A percentile compares a stretch with the other conserved stretches of the same genome.
Evolutionary conservation across 2,329 filamentous ascomycete species (phyloP).

Genomic region (Aschersonia sp.): DNA sequence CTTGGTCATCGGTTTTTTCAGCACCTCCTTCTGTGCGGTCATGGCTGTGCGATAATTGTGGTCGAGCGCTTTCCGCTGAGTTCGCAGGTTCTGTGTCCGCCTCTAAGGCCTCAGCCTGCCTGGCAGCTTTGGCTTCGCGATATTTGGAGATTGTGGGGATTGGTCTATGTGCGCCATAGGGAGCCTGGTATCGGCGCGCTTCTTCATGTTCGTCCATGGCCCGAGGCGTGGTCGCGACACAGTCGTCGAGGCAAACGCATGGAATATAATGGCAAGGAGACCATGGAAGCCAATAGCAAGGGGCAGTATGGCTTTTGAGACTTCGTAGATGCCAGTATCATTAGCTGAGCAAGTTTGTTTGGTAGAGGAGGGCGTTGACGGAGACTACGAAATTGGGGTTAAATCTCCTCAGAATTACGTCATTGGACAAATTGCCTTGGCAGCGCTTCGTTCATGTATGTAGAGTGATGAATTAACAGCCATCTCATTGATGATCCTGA

Average conservation of each 20-base stretch:
- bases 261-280: background rate
- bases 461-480: background rate
- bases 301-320: background rate
- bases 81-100: slow-evolving; percentile 11
- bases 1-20: too few relatives aligned
- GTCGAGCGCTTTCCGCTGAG: background rate
- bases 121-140: slow-evolving; percentile 27
- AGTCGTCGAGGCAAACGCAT: background rate
- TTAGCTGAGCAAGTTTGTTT: too few relatives aligned
- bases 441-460: background rate
- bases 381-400: too few relatives aligned
- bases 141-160: slow-evolving; percentile 36
- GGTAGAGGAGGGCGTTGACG: background rate
- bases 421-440: background rate
- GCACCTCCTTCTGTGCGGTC: too few relatives aligned
- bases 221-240: slow-evolving; percentile 16
- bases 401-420: background rate
- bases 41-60: background rate
- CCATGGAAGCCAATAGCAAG: background rate
- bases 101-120: slow-evolving; percentile 23
- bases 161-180: slow-evolving; percentile 26
- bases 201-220: slow-evolving; percentile 22
- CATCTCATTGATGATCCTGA: background rate
- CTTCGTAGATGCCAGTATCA: background rate
- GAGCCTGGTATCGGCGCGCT: slow-evolving; percentile 20